A percentile compares a stretch with the other conserved stretches of the same genome.
Conservation (phyloP, 495 filamentous ascomycete genomes). For the Penicillium fimorum region DNA sequence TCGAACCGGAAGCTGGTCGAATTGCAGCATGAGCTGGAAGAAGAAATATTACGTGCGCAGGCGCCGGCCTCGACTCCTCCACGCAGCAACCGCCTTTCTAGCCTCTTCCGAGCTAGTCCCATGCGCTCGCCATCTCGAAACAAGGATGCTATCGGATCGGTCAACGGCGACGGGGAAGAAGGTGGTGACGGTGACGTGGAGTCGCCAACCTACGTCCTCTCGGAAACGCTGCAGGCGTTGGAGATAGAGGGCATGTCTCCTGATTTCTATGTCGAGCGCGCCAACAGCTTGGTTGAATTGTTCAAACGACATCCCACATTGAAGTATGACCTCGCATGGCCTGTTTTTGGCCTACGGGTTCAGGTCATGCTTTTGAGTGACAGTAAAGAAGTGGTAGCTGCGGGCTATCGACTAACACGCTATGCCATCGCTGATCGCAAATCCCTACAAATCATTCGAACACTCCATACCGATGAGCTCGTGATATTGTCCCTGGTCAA, state of each 20-base stretch:
- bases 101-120: constrained; percentile 62
- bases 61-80: constrained; percentile 64
- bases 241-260: constrained; percentile 83
- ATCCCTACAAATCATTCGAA: constrained; percentile 83
- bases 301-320: constrained; percentile 90
- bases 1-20: constrained; percentile 90
- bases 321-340: constrained; percentile 95
- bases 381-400: constrained; percentile 91
- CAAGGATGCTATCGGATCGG: constrained; percentile 30
- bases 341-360: constrained; percentile 86
- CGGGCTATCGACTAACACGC: constrained; percentile 87
- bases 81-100: constrained; percentile 64
- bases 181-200: constrained; percentile 67
- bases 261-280: constrained; percentile 90
- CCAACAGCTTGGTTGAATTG: constrained; percentile 86
- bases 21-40: constrained; percentile 74
- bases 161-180: constrained; percentile 43
- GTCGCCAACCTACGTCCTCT: constrained; percentile 85
- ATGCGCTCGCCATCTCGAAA: constrained; percentile 65
- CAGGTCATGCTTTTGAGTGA: constrained; percentile 94
- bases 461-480: constrained; percentile 84
- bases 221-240: constrained; percentile 82
- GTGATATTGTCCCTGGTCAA: constrained; percentile 91
- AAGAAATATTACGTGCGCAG: constrained; percentile 60
- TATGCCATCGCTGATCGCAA: constrained; percentile 90